A percentile compares a stretch with the other conserved stretches of the same genome.
These are phyloP conservation scores for Backusella morwellensis DNA, from an alignment of 192 early-diverging fungal species.

Conservation along the genomic window DNA sequence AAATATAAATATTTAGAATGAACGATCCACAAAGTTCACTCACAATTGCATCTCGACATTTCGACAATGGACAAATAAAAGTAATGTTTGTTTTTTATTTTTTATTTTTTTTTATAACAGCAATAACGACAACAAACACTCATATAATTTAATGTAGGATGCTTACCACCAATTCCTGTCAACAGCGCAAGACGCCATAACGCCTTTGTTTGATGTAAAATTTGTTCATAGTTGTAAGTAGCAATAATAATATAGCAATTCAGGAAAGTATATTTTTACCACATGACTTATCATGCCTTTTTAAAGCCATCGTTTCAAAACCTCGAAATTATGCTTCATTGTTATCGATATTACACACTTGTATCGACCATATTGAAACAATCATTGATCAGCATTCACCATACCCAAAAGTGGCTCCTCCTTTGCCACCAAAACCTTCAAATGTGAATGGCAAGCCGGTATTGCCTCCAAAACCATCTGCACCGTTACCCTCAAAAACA, in stretches of 20 bases:
- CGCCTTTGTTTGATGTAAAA: constrained; percentile 11
- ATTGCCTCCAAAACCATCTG: constrained; percentile 14
- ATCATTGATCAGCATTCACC: constrained; percentile 12
- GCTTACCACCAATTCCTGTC: constrained; percentile 5
- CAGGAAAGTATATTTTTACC: not conserved
- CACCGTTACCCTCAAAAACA: not conserved
- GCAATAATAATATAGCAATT: not conserved
- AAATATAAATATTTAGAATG: constrained; percentile 13
- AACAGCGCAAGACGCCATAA: constrained; percentile 6
- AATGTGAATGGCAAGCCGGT: constrained; percentile 12
- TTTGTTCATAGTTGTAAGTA: constrained; percentile 17
- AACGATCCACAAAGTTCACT: constrained; percentile 25
- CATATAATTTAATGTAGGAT: constrained; percentile 5
- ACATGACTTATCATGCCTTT: not conserved
- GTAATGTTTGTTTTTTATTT: constrained; percentile 4
- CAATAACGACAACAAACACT: not conserved
- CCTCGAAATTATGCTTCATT: not conserved
- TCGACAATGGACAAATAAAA: constrained; percentile 32
- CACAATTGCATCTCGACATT: constrained; percentile 14
- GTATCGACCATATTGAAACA: constrained; percentile 10
- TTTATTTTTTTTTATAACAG: not conserved
- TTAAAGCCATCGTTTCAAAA: constrained; percentile 12
- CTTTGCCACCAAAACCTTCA: constrained; percentile 13
- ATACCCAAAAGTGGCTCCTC: not conserved
- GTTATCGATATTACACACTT: constrained; percentile 8